Evolutionary conservation across 345 rosid genomes (phyloP).

Genomic region (Anastatica hierochuntica): DNA sequence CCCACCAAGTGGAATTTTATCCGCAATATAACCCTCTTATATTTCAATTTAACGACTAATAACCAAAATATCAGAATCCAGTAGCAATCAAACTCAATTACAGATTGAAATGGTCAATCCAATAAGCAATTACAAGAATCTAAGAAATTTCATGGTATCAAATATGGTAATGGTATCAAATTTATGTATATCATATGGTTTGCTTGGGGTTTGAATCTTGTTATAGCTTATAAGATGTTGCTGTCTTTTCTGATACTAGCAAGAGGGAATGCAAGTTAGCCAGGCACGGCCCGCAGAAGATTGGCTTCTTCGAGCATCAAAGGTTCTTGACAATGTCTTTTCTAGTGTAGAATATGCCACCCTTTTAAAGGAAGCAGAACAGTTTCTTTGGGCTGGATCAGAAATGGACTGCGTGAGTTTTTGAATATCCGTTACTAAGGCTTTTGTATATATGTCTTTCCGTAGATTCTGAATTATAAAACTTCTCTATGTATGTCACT

Average conservation of each 20-base stretch:
- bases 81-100: no score
- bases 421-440: slow-evolving; percentile 2
- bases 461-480: slow-evolving; percentile 11
- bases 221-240: not conserved
- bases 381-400: slow-evolving; percentile 95
- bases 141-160: no score
- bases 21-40: no score
- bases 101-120: no score
- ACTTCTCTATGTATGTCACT: slow-evolving; percentile 13
- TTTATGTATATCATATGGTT: no score
- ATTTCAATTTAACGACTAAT: no score
- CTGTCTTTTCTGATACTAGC: slow-evolving; percentile 1
- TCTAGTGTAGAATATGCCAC: slow-evolving; percentile 38
- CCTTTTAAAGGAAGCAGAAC: slow-evolving; percentile 75
- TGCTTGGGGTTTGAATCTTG: not conserved
- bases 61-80: no score
- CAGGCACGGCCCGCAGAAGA: slow-evolving; percentile 58
- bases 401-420: slow-evolving; percentile 80
- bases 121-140: not conserved
- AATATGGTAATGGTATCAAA: no score
- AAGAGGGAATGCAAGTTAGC: slow-evolving; percentile 27
- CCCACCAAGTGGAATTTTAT: no score
- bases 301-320: slow-evolving; percentile 51
- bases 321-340: slow-evolving; percentile 39
- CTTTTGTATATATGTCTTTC: slow-evolving; percentile 6